Conservation (phyloP, 345 rosid species). For the Gossypium stocksii region DNA sequence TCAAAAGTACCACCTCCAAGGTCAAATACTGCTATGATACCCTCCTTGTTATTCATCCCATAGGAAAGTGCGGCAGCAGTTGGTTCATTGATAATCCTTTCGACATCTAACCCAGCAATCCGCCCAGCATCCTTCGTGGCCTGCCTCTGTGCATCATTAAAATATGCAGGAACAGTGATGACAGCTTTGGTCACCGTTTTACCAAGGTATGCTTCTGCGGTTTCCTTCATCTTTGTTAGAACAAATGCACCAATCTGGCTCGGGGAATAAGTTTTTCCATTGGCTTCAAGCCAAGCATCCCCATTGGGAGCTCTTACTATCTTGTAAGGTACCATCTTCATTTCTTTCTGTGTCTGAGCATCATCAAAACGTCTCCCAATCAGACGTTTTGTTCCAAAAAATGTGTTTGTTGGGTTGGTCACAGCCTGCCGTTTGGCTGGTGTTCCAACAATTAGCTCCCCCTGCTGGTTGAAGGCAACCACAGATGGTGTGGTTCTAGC, state of each 20-base stretch:
- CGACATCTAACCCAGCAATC: slow-evolving; percentile 39
- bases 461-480: slow-evolving; percentile 31
- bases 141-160: slow-evolving; percentile 42
- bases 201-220: slow-evolving; percentile 40
- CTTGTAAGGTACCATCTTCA: slow-evolving; percentile 39
- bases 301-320: slow-evolving; percentile 38
- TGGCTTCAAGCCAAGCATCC: slow-evolving; percentile 44
- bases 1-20: slow-evolving; percentile 43
- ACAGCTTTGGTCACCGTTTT: slow-evolving; percentile 35
- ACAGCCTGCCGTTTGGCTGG: slow-evolving; percentile 41
- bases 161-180: slow-evolving; percentile 41
- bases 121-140: slow-evolving; percentile 47
- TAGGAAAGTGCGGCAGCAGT: slow-evolving; percentile 43
- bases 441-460: slow-evolving; percentile 32
- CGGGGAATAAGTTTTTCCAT: slow-evolving; percentile 35
- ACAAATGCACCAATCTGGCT: slow-evolving; percentile 37
- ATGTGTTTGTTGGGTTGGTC: slow-evolving; percentile 34
- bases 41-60: slow-evolving; percentile 40
- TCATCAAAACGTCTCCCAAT: slow-evolving; percentile 38
- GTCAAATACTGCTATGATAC: slow-evolving; percentile 39
- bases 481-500: slow-evolving; percentile 37
- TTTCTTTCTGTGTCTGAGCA: slow-evolving; percentile 35
- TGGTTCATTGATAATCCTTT: slow-evolving; percentile 44
- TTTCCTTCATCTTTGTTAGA: slow-evolving; percentile 39
- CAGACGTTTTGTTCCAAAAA: slow-evolving; percentile 36